A percentile compares a stretch with the other conserved stretches of the same genome.
These are phyloP conservation scores for Theileria annulata DNA, from an alignment of 169 alveolate genomes.

Conservation along the genomic window DNA sequence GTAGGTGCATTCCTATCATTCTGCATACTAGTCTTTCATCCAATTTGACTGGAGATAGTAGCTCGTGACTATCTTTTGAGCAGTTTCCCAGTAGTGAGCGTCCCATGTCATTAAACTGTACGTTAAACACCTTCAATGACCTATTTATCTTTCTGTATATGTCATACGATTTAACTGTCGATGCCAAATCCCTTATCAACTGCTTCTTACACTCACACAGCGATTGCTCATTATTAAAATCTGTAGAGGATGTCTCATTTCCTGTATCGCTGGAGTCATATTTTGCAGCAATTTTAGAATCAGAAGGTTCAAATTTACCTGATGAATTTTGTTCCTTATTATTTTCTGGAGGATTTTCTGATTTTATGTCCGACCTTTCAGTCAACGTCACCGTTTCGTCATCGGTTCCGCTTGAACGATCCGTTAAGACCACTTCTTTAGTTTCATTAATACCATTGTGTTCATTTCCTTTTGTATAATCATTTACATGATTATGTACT, in stretches of 20 bases:
- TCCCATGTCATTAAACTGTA: slow-evolving; percentile 14
- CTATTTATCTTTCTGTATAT: slow-evolving; percentile 1
- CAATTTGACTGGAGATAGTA: slow-evolving; percentile 20
- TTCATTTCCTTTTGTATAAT: background rate
- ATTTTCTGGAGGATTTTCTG: background rate
- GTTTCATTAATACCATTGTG: background rate
- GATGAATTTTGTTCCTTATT: background rate
- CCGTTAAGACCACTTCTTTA: background rate
- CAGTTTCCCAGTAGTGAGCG: slow-evolving; percentile 22
- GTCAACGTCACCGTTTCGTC: background rate
- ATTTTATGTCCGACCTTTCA: background rate
- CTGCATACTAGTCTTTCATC: slow-evolving; percentile 46
- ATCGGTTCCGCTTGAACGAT: background rate
- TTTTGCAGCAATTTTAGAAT: background rate
- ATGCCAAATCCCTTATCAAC: slow-evolving; percentile 25
- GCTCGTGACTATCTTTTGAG: background rate
- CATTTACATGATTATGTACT: slow-evolving; percentile 1
- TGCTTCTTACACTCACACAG: background rate
- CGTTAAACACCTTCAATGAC: slow-evolving; percentile 24
- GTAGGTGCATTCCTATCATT: slow-evolving; percentile 59
- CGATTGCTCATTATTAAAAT: background rate
- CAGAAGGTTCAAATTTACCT: background rate
- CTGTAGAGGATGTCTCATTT: slow-evolving; percentile 5
- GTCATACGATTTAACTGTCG: slow-evolving; percentile 37
- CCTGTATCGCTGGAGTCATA: background rate